Evolutionary conservation across 116 monocot genomes (phyloP), one percentile per base, ranked within the genome.

Genomic region (Posidonia oceanica): DNA sequence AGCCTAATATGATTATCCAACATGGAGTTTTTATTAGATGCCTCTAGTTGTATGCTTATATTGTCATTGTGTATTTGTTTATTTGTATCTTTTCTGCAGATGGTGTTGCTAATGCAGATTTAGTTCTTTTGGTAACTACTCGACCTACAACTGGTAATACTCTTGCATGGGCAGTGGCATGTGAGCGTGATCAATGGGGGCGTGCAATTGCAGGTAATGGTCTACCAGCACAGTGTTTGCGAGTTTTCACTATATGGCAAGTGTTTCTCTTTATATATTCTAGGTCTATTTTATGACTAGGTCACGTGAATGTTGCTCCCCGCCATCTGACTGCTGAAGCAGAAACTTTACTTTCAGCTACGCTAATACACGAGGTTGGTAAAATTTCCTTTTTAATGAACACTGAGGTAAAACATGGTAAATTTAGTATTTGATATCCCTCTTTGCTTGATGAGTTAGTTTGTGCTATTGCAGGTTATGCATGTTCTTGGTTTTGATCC

Each of bases 401-500:
- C 14, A 40, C 20, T 15, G 0, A 4, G 21, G 54, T 42, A 7
- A 17, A 42, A 39, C 5, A 29, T 59, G 6, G 3, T 38, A 48
- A 36, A 20, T 69, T 11, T 13, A 3, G 36, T 20, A n/a, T 61
- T 29, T 48, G 4, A 29, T 29, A 29, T 29, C 29, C 29, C 29
- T 29, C 29, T 29, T 29, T 29, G 29, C 29, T 66, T 74, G 44
- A 52, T 10, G 36, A 52, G 60, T 48, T 51, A 63, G 21, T 62
- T 62, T 63, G 52, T 70, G 54, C 62, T 39, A 74, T 76, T 29
- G 42, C 83, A 92, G 92, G 97, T 98, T 69, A 98, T 98, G 85
- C 97, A 98, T 98, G 97, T 98, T 83, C 82, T 98, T 72, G 97
- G 97, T 68, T 98, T 98, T 82, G 97, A 98, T 89, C 93, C 97